Base-by-base conservation (phyloP, 495 filamentous ascomycete species). In the Tetracladium marchalianum region DNA sequence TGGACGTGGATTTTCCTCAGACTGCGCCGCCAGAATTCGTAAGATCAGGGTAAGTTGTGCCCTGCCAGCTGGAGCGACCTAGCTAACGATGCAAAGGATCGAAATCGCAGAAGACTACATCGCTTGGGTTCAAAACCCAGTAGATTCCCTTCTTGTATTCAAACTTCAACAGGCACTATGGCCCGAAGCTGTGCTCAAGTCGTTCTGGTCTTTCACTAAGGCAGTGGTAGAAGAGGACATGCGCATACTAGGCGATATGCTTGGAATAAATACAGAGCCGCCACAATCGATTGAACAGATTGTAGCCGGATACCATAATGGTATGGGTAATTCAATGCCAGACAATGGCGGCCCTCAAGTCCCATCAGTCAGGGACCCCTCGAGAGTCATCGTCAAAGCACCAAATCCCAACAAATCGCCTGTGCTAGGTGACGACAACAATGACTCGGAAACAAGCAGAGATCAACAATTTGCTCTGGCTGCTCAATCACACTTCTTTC, bases 1-100 rank as follows among this genome's bases (percentile, higher is more conserved):
- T 85, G 9, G 72, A 82, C 37, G 62, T 77, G 36, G 65, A 69
- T 35, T 81, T 78, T 53, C 81, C 81, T 16, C 58, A 65, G 48
- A 66, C 70, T 34, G 72, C 80, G 6, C 77, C 82, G 12, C 73
- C 68, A 37, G 71, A 74, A 44, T 84, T 78, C 55, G 67, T 73
- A 54, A 70, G 72, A 24, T 70, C 68, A 17, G 82, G 82, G 71
- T 80, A 68, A 52, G 68, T 60, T 12, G 13, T 22, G 22, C 18
- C 5, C 15, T 10, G 8, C 31, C 10, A 18, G 11, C 13, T 12
- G 8, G 15, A 18, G 22, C 37, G n/a, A 8, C 31, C 13, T 10
- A n/a, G 32, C 50, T 50, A 17, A 51, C 16, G 32, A 17, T 38
- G n/a, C 18, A 31, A 44, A 68, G 76, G 2, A 58, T 84, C 35